Evolutionary conservation across 2,329 filamentous ascomycete species (phyloP).

Genomic region (Pseudocercospora vitis): DNA sequence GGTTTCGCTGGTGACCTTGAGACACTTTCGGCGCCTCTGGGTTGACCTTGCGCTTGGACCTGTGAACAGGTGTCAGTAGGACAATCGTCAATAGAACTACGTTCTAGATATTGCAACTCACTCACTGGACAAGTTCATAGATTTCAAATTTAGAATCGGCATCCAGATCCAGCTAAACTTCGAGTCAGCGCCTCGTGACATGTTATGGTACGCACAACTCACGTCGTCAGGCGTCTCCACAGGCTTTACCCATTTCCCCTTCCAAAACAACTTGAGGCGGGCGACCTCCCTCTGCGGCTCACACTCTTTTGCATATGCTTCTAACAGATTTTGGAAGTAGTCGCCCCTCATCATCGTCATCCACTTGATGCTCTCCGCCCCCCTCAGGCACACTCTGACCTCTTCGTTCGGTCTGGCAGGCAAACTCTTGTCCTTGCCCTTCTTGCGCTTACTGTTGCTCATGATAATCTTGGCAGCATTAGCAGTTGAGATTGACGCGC

Average conservation of each 20-base stretch:
- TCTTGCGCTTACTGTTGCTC: slow-evolving; percentile 1
- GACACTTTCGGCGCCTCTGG: background rate
- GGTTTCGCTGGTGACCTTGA: slow-evolving; percentile 1
- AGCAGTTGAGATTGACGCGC: background rate
- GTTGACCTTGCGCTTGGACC: background rate
- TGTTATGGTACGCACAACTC: background rate
- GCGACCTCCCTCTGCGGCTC: slow-evolving; percentile 13
- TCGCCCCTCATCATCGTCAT: slow-evolving; percentile 18
- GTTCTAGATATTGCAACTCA: slow-evolving; percentile 5
- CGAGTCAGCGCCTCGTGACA: slow-evolving; percentile 9
- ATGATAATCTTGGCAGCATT: slow-evolving; percentile 2
- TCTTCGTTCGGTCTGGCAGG: slow-evolving; percentile 17
- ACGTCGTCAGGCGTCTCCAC: slow-evolving; percentile 18
- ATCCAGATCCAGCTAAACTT: slow-evolving; percentile 16
- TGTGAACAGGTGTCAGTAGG: background rate
- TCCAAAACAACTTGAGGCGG: slow-evolving; percentile 16
- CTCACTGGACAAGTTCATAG: slow-evolving; percentile 18
- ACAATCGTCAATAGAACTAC: background rate
- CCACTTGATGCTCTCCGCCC: slow-evolving; percentile 14
- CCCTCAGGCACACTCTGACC: slow-evolving; percentile 18
- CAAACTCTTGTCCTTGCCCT: slow-evolving; percentile 1
- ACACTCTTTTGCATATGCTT: slow-evolving; percentile 14
- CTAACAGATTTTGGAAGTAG: slow-evolving; percentile 13
- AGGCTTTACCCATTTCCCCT: slow-evolving; percentile 16
- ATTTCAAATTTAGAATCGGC: slow-evolving; percentile 18